Conservation (phyloP, 768 basidiomycete genomes). For the Russula earlei region DNA sequence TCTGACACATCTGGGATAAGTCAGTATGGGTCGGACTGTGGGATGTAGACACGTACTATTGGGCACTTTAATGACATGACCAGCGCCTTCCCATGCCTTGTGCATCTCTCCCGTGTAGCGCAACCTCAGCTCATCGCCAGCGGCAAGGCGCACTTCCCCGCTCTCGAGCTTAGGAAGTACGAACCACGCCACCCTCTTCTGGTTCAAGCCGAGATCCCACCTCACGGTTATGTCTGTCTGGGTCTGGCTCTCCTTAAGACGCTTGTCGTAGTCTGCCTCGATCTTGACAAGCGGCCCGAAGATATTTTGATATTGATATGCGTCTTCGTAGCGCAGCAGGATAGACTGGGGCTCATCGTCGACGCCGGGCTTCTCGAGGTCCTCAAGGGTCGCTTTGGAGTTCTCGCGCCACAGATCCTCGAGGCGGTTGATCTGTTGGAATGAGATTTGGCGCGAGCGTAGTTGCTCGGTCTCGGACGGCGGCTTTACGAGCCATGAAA, state of each 20-base stretch:
- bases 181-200: constrained; percentile 99
- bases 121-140: constrained; percentile 89
- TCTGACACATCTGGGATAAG: constrained; percentile 80
- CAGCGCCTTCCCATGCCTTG: constrained; percentile 94
- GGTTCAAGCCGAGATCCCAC: constrained; percentile 97
- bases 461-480: constrained; percentile 95
- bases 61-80: constrained; percentile 97
- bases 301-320: constrained; percentile 99
- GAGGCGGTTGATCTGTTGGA: constrained; percentile 92
- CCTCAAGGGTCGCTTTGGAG: constrained; percentile 87
- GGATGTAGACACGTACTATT: constrained; percentile 60
- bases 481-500: constrained; percentile 98
- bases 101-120: constrained; percentile 84
- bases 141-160: constrained; percentile 93
- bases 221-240: constrained; percentile 93
- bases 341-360: constrained; percentile 97
- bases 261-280: constrained; percentile 98
- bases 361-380: constrained; percentile 93
- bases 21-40: constrained; percentile 8
- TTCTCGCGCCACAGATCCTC: constrained; percentile 99
- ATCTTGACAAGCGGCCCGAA: constrained; percentile 99
- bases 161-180: constrained; percentile 92
- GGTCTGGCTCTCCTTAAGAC: constrained; percentile 95
- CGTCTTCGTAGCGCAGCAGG: constrained; percentile 88
- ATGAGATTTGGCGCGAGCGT: constrained; percentile 92